Evolutionary conservation across 2,329 filamentous ascomycete species (phyloP).

Genomic region (Colletotrichum sp.): DNA sequence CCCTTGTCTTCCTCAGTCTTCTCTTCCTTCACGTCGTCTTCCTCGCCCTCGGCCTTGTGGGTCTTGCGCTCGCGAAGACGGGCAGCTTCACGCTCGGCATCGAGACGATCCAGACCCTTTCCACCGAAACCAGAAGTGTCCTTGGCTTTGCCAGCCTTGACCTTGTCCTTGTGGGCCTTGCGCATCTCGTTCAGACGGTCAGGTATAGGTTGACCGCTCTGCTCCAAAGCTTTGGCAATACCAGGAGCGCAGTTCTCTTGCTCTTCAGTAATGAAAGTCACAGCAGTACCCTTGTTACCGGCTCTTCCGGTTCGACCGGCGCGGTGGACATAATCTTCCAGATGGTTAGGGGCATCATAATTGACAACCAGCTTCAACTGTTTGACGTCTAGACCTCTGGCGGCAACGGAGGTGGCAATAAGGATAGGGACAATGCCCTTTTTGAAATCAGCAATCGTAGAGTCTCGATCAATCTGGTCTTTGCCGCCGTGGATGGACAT

Average conservation of each 20-base stretch:
- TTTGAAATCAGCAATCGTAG: constrained; percentile 93
- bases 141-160: constrained; percentile 91
- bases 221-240: constrained; percentile 88
- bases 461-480: constrained; percentile 91
- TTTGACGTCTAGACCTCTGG: constrained; percentile 94
- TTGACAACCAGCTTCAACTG: constrained; percentile 96
- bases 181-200: constrained; percentile 70
- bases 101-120: constrained; percentile 89
- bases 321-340: constrained; percentile 96
- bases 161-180: constrained; percentile 82
- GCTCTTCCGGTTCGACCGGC: constrained; percentile 93
- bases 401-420: constrained; percentile 94
- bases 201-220: constrained; percentile 86
- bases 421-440: constrained; percentile 87
- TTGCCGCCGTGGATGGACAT: constrained; percentile 95
- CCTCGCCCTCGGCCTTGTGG: constrained; percentile 85
- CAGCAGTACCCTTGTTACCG: constrained; percentile 91
- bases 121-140: constrained; percentile 91
- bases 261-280: constrained; percentile 91
- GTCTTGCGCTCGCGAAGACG: constrained; percentile 86
- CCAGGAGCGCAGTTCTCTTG: constrained; percentile 91
- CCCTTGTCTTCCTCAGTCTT: constrained; percentile 76
- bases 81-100: constrained; percentile 88
- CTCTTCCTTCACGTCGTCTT: constrained; percentile 79
- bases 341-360: constrained; percentile 90